A percentile compares a stretch with the other conserved stretches of the same genome.
Conservation (phyloP, 2,329 filamentous ascomycete genomes). For the Helminthosporium solani region DNA sequence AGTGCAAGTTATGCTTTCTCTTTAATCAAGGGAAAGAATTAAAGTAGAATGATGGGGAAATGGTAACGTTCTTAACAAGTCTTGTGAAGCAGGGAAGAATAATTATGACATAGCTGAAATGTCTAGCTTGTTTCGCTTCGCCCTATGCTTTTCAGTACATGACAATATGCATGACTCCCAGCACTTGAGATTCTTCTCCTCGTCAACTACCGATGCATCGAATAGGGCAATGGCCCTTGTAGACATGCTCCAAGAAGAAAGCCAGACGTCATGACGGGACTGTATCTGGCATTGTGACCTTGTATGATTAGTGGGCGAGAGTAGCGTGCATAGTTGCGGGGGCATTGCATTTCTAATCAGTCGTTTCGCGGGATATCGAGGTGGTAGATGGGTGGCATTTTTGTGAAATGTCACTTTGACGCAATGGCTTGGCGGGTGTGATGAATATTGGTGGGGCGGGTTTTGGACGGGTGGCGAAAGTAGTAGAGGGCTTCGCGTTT, state of each 20-base stretch:
- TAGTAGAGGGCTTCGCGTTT: not conserved
- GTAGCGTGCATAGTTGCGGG: not conserved
- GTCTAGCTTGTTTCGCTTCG: conserved; percentile 10
- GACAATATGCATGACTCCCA: too few species aligned
- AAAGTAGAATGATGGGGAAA: conserved; percentile 1
- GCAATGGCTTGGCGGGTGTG: not conserved
- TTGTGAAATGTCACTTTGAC: conserved; percentile 2
- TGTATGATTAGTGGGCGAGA: not conserved
- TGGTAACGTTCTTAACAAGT: conserved; percentile 7
- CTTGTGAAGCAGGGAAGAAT: conserved; percentile 13
- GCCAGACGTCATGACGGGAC: conserved; percentile 35
- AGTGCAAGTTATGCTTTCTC: too few species aligned
- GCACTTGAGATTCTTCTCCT: too few species aligned
- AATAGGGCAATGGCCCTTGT: conserved; percentile 19
- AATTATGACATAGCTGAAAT: conserved; percentile 26
- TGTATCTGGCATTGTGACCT: not conserved
- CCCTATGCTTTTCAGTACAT: conserved; percentile 18
- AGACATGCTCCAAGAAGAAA: conserved; percentile 26
- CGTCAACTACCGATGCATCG: not conserved
- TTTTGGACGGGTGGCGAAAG: not conserved
- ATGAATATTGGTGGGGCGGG: not conserved
- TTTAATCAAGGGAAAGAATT: conserved; percentile 3
- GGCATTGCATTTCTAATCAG: not conserved
- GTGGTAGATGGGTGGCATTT: not conserved
- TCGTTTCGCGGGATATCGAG: too few species aligned